Percentiles rank a stretch among this genome's conserved stretches.
Conservation (phyloP, 75 land plant genomes). For the Picea sitchensis region DNA sequence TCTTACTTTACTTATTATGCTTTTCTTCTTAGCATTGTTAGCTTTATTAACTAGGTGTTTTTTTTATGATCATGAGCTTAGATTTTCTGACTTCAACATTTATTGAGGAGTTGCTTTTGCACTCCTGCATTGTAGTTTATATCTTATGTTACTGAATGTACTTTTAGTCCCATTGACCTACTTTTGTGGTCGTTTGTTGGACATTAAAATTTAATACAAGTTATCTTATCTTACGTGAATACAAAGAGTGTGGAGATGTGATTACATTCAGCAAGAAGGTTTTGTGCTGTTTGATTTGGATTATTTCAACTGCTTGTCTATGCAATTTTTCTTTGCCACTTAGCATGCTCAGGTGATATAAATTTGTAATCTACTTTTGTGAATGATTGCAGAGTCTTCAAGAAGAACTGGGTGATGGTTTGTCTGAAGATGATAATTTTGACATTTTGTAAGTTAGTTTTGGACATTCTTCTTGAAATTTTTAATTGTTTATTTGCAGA, state of each 20-base stretch:
- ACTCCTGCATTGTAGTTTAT: no score
- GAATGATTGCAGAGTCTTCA: constrained; percentile 8
- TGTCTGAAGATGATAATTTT: neutral
- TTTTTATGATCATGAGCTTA: no score
- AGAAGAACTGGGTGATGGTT: neutral
- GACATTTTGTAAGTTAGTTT: constrained; percentile 9
- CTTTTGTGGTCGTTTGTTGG: no score
- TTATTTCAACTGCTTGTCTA: neutral
- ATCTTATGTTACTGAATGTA: no score
- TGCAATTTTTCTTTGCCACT: neutral
- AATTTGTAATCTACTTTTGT: neutral
- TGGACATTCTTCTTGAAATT: neutral
- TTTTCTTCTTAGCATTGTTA: no score
- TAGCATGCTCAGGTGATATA: neutral
- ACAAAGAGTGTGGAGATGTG: neutral
- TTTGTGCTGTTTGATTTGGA: neutral
- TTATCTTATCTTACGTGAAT: no score
- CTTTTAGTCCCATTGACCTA: no score
- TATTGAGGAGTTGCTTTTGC: no score
- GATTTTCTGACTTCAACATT: no score
- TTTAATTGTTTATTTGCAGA: neutral
- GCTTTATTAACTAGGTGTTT: no score
- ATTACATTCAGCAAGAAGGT: neutral
- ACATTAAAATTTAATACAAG: no score
- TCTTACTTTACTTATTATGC: no score